Evolutionary conservation across 805 yeast species (phyloP).

Genomic region (Ogataea philodendri): DNA sequence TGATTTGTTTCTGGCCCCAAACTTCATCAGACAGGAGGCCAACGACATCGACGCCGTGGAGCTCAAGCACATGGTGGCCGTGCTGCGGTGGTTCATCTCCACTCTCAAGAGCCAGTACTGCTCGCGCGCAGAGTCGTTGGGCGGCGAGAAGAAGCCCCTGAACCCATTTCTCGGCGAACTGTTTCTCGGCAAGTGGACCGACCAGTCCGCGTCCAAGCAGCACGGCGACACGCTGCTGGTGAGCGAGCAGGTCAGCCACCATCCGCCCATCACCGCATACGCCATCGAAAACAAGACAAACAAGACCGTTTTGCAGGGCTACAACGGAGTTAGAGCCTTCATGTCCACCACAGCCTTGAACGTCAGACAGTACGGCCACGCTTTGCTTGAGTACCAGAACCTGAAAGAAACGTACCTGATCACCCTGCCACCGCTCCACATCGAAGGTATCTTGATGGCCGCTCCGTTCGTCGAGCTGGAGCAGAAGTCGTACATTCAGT

Average conservation of each 20-base stretch:
- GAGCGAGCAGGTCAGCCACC: constrained; percentile 95
- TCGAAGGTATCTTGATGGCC: constrained; percentile 88
- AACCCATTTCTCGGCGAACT: constrained; percentile 96
- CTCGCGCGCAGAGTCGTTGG: constrained; percentile 85
- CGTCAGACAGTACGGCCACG: constrained; percentile 93
- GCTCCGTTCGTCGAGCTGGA: constrained; percentile 94
- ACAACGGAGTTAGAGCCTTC: constrained; percentile 83
- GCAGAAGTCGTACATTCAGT: constrained; percentile 80
- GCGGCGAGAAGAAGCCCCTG: constrained; percentile 95
- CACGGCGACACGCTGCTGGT: constrained; percentile 75
- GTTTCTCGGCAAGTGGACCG: constrained; percentile 86
- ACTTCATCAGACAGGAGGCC: constrained; percentile 40
- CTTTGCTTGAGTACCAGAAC: constrained; percentile 62
- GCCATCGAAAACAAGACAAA: constrained; percentile 71
- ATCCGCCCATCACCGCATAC: constrained; percentile 97
- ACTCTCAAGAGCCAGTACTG: constrained; percentile 92
- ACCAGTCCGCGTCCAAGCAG: constrained; percentile 42
- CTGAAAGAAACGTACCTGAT: constrained; percentile 68
- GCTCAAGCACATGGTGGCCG: constrained; percentile 71
- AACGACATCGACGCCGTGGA: constrained; percentile 49
- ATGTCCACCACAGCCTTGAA: constrained; percentile 73
- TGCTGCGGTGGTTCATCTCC: constrained; percentile 86
- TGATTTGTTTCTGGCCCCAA: constrained; percentile 75
- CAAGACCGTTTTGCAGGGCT: constrained; percentile 75
- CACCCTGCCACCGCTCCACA: constrained; percentile 92